Evolutionary conservation across 2,329 filamentous ascomycete genomes (phyloP).

Genomic region (Trichophyton rubrum): DNA sequence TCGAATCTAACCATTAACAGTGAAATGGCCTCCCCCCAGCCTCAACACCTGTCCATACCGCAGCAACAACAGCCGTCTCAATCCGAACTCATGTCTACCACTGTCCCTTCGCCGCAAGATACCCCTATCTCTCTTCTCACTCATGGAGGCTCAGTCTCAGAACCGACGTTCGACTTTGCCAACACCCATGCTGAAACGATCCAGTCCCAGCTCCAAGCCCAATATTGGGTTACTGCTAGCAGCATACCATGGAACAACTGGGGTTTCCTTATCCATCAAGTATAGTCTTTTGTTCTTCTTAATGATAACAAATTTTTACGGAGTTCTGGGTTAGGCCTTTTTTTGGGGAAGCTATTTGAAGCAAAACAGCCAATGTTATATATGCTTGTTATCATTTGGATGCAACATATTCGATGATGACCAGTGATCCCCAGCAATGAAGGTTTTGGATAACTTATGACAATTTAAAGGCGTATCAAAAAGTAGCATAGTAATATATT

Average conservation of each 20-base stretch:
- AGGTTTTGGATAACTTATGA: not conserved
- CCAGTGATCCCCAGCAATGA: not conserved
- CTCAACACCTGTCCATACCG: not conserved
- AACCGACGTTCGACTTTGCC: not conserved
- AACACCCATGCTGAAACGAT: constrained; percentile 11
- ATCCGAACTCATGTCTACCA: not conserved
- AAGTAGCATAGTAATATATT: not conserved
- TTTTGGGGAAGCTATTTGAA: not conserved
- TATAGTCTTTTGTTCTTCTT: not conserved
- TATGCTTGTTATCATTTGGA: not conserved
- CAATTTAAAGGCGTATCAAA: not conserved
- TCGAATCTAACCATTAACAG: not conserved
- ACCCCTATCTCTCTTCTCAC: not conserved
- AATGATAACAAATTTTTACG: not conserved
- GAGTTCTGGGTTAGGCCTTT: not conserved
- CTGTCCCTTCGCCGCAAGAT: not conserved
- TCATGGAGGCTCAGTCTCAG: not conserved
- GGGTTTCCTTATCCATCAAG: constrained; percentile 6
- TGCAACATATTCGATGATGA: not conserved
- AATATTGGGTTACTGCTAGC: constrained; percentile 23
- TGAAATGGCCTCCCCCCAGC: constrained; percentile 1
- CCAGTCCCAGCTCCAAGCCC: constrained; percentile 21
- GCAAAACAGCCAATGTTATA: not conserved
- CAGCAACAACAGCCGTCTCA: not conserved
- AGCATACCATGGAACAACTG: constrained; percentile 8